These are phyloP conservation scores for Colletotrichum sp. DNA, from an alignment of 2,329 filamentous ascomycete genomes.

Conservation along the genomic window DNA sequence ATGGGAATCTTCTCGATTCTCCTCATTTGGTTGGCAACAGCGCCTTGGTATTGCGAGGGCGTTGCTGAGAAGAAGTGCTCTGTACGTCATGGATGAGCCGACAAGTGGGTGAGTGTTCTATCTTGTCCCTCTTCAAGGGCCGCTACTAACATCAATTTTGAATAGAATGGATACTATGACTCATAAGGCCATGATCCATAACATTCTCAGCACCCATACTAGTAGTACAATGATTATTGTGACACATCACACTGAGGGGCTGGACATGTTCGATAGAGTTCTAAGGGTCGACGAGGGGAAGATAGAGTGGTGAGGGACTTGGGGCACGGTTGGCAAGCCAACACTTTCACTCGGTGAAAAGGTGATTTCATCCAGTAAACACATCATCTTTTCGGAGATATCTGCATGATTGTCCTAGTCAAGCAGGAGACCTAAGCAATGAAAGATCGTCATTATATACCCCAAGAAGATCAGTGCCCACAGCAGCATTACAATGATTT, in stretches of 20 bases:
- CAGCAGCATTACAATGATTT: background rate
- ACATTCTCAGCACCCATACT: background rate
- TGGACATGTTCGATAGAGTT: background rate
- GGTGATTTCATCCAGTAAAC: background rate
- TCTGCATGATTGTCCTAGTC: background rate
- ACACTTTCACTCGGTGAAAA: background rate
- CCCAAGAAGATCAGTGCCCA: background rate
- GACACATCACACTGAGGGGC: background rate
- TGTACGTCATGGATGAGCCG: background rate
- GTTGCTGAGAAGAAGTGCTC: background rate
- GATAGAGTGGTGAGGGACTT: background rate
- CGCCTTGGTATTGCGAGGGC: background rate
- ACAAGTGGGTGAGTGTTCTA: background rate
- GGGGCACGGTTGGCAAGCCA: background rate
- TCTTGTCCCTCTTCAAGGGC: background rate
- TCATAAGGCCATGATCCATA: background rate
- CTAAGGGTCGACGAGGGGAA: background rate
- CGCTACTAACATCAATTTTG: background rate
- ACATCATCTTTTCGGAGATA: background rate
- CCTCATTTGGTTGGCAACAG: background rate
- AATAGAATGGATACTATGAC: background rate
- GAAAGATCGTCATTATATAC: background rate
- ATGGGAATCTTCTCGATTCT: background rate
- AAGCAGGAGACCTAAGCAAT: background rate
- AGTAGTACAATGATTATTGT: background rate